Evolutionary conservation across 2,329 filamentous ascomycete genomes (phyloP), one percentile per base, ranked within the genome.

Genomic region (Aspergillus pseudotamarii): DNA sequence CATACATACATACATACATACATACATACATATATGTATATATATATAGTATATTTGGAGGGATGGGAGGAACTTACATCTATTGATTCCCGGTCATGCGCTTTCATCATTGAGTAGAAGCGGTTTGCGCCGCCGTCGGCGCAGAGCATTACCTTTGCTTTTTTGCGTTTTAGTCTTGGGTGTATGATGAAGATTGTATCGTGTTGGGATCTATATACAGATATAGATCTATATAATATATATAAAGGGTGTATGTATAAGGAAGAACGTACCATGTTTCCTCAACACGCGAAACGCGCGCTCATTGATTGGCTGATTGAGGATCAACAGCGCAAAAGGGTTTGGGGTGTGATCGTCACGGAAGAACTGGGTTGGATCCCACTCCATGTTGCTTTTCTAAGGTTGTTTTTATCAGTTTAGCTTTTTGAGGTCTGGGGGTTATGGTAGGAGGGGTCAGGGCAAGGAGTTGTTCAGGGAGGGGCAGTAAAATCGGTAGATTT

Each of bases 61-160:
- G 21, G 11, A 38, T 41, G 23, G 41, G 12, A 10, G 23, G 69
- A 68, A 36, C 60, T 23, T 76, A 80, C 78, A 66, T 76, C 69
- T 26, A 58, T 73, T 57, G 64, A 68, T 66, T 77, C 74, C 32
- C 64, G 65, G 3, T 67, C 71, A n/a, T 64, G 70, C 32, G 57
- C 65, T 66, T 71, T 72, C 67, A 83, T 78, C 67, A 83, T 80
- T 67, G 87, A 78, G 67, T 85, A 83, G 23, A 97, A 84, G 43
- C 88, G 85, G 73, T 98, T 96, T 53, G 94, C 94, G 28, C 93
- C 95, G 60, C 94, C 95, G 80, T 99, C 95, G 32, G 93, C 95
- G 63, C 93, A 96, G 59, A 98, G 84, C 28, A 86, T 86, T 65
- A 89, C 85, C 26, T 80, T 81, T 58, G 91, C 89, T 91, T 69